Evolutionary conservation across 2,329 filamentous ascomycete genomes (phyloP).

Genomic region (Dothiorella sarmentorum): DNA sequence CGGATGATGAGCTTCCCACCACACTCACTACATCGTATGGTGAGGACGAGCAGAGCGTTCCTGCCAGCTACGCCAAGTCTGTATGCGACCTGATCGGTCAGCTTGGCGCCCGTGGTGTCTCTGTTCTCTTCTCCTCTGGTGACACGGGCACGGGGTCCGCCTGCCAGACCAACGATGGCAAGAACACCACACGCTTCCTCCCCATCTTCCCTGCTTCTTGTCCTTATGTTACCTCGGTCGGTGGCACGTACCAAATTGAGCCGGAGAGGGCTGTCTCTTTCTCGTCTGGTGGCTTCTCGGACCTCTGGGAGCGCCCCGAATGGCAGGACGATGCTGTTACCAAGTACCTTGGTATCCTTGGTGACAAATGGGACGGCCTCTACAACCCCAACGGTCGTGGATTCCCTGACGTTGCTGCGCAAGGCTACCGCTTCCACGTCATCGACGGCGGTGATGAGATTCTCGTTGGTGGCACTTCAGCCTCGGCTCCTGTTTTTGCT

Average conservation of each 20-base stretch:
- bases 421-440: slow-evolving; percentile 34
- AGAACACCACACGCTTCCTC: slow-evolving; percentile 42
- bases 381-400: slow-evolving; percentile 45
- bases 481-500: slow-evolving; percentile 38
- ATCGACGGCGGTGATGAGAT: slow-evolving; percentile 32
- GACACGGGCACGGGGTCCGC: slow-evolving; percentile 41
- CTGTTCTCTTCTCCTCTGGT: slow-evolving; percentile 39
- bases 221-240: slow-evolving; percentile 48
- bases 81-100: slow-evolving; percentile 40
- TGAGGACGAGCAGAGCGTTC: slow-evolving; percentile 40
- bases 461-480: slow-evolving; percentile 37
- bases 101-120: slow-evolving; percentile 39
- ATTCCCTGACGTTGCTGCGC: slow-evolving; percentile 45
- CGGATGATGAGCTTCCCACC: slow-evolving; percentile 35
- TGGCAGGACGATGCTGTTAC: slow-evolving; percentile 43
- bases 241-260: slow-evolving; percentile 39
- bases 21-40: slow-evolving; percentile 40
- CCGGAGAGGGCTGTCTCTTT: slow-evolving; percentile 41
- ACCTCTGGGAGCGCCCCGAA: slow-evolving; percentile 40
- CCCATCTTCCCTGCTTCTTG: slow-evolving; percentile 47
- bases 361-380: slow-evolving; percentile 37
- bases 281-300: slow-evolving; percentile 46
- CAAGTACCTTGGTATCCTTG: slow-evolving; percentile 40
- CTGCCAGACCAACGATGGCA: slow-evolving; percentile 47
- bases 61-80: slow-evolving; percentile 34